phyloP scores from a whole-genome alignment of 108 stramenopile genomes.

The Ochromonas danica region DNA sequence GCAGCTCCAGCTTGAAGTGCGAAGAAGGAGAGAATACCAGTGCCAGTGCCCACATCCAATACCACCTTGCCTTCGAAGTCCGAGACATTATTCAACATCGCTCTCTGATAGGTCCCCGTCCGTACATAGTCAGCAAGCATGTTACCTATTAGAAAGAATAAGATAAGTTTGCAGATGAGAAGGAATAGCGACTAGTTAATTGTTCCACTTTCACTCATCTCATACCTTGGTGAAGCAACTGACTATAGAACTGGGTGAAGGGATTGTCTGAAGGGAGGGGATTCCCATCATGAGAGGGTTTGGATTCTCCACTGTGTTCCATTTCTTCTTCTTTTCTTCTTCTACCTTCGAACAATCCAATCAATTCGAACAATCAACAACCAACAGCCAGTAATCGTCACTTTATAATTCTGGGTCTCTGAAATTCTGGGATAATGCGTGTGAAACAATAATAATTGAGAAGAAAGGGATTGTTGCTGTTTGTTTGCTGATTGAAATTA shows the following conservation, averaged over 20 bases:
- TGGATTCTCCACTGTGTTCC: not conserved
- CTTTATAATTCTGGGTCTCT: not conserved
- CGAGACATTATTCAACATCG: constrained; percentile 51
- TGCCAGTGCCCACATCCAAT: constrained; percentile 67
- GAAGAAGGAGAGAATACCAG: constrained; percentile 65
- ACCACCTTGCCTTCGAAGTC: constrained; percentile 63
- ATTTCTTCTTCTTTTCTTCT: not conserved
- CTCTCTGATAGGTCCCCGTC: constrained; percentile 62
- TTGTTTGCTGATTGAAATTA: no score
- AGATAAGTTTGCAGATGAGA: not conserved
- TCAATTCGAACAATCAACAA: not conserved
- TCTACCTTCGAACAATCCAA: not conserved
- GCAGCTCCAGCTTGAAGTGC: constrained; percentile 80
- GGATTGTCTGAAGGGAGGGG: constrained; percentile 29
- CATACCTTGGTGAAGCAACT: constrained; percentile 48
- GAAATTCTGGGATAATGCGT: not conserved
- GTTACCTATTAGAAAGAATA: constrained; percentile 45
- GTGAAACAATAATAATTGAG: not conserved
- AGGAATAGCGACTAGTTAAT: not conserved
- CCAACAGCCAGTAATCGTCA: not conserved
- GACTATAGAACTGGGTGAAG: constrained; percentile 51
- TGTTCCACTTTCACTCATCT: not conserved
- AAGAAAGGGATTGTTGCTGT: no score
- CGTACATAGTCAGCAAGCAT: constrained; percentile 64
- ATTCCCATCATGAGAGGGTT: not conserved